Evolutionary conservation across 2,329 filamentous ascomycete genomes (phyloP), one percentile per base, ranked within the genome.

Genomic region (Aspergillus calidoustus): DNA sequence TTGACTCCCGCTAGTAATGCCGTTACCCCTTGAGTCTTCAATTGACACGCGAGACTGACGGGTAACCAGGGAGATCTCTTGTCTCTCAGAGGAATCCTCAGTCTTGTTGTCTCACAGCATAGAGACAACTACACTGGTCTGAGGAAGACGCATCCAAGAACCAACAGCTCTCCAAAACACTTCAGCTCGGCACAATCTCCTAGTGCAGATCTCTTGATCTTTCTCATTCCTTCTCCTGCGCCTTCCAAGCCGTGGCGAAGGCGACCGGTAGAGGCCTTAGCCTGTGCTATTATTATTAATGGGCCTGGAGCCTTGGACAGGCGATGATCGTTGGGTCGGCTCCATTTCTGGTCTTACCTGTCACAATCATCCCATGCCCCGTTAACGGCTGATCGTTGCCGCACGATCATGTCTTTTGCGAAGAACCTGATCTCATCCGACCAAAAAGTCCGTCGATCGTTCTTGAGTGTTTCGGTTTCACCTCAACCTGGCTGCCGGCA

Each of bases 351-450:
- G 65, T 65, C 62, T 66, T 68, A 71, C 73, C 72, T 74, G 73
- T 75, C 74, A 75, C 64, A 70, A 69, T 65, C 60, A 71, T 66
- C 64, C 68, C 60, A 68, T 60, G 71, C 72, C 70, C 72, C 73
- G 71, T 75, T 71, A 76, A 76, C 74, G 73, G 74, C 64, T 73
- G 73, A 75, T 75, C 72, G 71, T 70, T 73, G 68, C 70, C 66
- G 68, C 68, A 67, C 68, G 69, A 69, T 71, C 68, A 66, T 57
- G 59, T 60, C 49, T 38, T 7, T 59, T 56, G 50, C 57, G 61
- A 58, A 66, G 68, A 71, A 70, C 67, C 65, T 69, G 72, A 73
- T 72, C 71, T 68, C 64, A 59, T 61, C 58, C 54, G 47, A 57
- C 50, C 19, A 48, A 51, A 60, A 54, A 41, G 11, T 15, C 34